phyloP scores from a whole-genome alignment of 2,329 filamentous ascomycete genomes.

The Botrytis aclada region DNA sequence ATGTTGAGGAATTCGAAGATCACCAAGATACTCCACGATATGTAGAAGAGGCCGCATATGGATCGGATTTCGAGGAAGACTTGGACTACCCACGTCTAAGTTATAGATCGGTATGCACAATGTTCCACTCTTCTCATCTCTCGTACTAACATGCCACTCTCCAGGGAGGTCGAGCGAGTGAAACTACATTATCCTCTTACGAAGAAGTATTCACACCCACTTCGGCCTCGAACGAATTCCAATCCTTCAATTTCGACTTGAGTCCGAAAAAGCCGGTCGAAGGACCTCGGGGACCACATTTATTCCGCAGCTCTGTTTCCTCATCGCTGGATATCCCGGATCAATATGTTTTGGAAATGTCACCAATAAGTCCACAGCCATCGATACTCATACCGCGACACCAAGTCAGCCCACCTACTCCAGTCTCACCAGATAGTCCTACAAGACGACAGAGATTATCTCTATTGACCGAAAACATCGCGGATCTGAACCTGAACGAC shows the following conservation, averaged over 20 bases:
- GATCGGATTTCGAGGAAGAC: conserved; percentile 35
- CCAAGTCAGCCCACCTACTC: conserved; percentile 25
- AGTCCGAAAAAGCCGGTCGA: conserved; percentile 62
- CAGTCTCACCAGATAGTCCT: neutral
- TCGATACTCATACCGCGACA: conserved; percentile 38
- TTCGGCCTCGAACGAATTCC: conserved; percentile 55
- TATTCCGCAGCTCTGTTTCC: conserved; percentile 70
- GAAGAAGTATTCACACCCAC: conserved; percentile 79
- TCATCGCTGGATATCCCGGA: conserved; percentile 52
- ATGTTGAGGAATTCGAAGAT: conserved; percentile 43
- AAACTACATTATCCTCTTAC: conserved; percentile 83
- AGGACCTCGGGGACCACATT: conserved; percentile 80
- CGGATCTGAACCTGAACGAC: conserved; percentile 55
- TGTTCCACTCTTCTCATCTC: conserved; percentile 21
- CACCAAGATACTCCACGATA: conserved; percentile 2
- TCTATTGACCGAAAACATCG: conserved; percentile 48
- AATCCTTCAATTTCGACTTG: conserved; percentile 59
- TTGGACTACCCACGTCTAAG: conserved; percentile 64
- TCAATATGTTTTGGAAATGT: conserved; percentile 61
- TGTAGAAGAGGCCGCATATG: conserved; percentile 17
- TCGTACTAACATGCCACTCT: conserved; percentile 21
- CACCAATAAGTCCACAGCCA: conserved; percentile 68
- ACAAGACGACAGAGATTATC: conserved; percentile 5
- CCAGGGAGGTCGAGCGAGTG: conserved; percentile 68
- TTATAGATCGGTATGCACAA: conserved; percentile 64